These are phyloP conservation scores for Thyridium curvatum DNA, from an alignment of 2,329 filamentous ascomycete genomes.

Conservation along the genomic window DNA sequence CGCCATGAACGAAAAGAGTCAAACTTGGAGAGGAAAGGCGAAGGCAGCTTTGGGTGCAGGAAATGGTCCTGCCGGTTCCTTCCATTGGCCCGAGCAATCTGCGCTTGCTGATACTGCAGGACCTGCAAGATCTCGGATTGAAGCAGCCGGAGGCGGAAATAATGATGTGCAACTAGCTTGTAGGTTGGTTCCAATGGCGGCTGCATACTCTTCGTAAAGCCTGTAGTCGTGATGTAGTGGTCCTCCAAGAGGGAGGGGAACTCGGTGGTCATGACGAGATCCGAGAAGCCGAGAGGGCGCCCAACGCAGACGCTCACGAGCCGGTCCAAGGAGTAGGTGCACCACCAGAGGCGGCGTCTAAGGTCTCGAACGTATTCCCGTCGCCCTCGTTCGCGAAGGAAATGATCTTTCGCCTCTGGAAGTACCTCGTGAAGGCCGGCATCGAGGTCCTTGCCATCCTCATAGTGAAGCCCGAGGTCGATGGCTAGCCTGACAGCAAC, in stretches of 20 bases:
- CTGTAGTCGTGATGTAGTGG: slow-evolving; percentile 73
- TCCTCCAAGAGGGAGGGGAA: slow-evolving; percentile 88
- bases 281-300: slow-evolving; percentile 88
- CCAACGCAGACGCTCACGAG: slow-evolving; percentile 92
- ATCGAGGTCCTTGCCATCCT: slow-evolving; percentile 67
- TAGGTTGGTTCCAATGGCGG: slow-evolving; percentile 66
- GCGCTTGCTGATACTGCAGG: slow-evolving; percentile 83
- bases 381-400: slow-evolving; percentile 50
- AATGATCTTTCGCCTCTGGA: slow-evolving; percentile 27
- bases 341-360: slow-evolving; percentile 89
- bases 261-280: slow-evolving; percentile 92
- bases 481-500: slow-evolving; percentile 86
- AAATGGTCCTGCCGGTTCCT: slow-evolving; percentile 61
- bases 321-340: slow-evolving; percentile 90
- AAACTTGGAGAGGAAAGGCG: slow-evolving; percentile 78
- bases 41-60: slow-evolving; percentile 73
- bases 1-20: slow-evolving; percentile 85
- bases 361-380: slow-evolving; percentile 83
- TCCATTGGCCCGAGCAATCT: slow-evolving; percentile 62
- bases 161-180: slow-evolving; percentile 87
- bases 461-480: slow-evolving; percentile 86
- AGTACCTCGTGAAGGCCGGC: slow-evolving; percentile 47
- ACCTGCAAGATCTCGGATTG: slow-evolving; percentile 96
- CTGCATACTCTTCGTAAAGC: slow-evolving; percentile 48
- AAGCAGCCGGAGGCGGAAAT: slow-evolving; percentile 79